Evolutionary conservation across 1,139 yeast genomes (phyloP), one percentile per base, ranked within the genome.

Genomic region (Pichia sp.): DNA sequence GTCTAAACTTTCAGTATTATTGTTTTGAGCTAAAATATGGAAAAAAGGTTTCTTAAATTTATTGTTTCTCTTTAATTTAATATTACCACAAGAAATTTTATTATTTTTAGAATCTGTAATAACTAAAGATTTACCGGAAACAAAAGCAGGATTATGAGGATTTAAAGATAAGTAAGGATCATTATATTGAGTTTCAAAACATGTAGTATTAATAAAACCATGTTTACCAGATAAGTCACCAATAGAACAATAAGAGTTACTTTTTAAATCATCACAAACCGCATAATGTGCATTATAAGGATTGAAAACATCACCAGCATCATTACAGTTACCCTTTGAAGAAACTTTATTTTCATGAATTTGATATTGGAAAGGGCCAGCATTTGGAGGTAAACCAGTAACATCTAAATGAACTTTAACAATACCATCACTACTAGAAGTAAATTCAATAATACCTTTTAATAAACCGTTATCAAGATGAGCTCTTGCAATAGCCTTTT

Each of bases 141-240:
- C 63, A 49, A 64, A 69, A 6, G 80, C 68, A 45, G 64, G 65
- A 33, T 75, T 70, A 42, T 63, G 62, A 20, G 65, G 65, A 54
- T 74, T 68, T 53, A 76, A 66, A 0, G 80, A 74, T 41, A 76
- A 60, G 54, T 64, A 77, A 2, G 74, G 75, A 51, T 77, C 83
- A 42, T 61, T 56, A 56, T 74, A 77, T 40, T 63, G 61, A 20
- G 69, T 62, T 56, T 74, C 76, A 56, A 70, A 74, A 55, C 80
- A 74, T n/a, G 80, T 75, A 20, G 77, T 64, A 54, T 75, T 66
- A 50, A 76, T 70, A 62, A 64, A 68, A 14, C 82, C 82, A 57
- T 76, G 81, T 53, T 77, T 77, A 23, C 82, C 82, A 18, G 78
- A 70, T 46, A 77, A 69, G 53, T 77, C 82, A 31, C 83, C 82